These are phyloP conservation scores for Tulasnella sp. DNA, from an alignment of 768 basidiomycete species.

Conservation along the genomic window DNA sequence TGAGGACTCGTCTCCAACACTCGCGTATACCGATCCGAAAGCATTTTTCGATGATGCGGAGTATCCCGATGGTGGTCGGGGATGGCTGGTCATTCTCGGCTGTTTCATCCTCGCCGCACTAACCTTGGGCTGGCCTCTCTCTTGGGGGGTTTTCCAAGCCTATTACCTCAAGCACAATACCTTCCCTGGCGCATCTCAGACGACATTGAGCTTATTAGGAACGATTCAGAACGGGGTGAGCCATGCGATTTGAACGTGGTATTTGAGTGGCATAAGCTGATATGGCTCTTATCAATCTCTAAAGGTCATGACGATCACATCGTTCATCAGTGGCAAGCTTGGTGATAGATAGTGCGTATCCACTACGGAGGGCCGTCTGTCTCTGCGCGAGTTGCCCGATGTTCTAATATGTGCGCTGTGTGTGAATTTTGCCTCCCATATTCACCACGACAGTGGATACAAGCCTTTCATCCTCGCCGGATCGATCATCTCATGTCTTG, in stretches of 20 bases:
- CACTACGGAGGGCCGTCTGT: not conserved
- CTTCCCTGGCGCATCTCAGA: conserved; percentile 14
- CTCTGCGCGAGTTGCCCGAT: not conserved
- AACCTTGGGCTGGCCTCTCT: too few species aligned
- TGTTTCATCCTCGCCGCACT: too few species aligned
- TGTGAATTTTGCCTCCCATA: not conserved
- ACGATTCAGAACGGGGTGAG: conserved; percentile 12
- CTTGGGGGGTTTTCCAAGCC: conserved; percentile 19
- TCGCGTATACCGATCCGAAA: too few species aligned
- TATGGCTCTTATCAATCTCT: not conserved
- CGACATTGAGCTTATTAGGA: conserved; percentile 14
- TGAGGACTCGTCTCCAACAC: too few species aligned
- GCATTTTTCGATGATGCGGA: too few species aligned
- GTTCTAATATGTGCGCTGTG: not conserved
- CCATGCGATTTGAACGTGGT: not conserved
- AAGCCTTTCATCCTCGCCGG: conserved; percentile 17
- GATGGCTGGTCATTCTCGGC: too few species aligned
- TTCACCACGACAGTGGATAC: conserved; percentile 3
- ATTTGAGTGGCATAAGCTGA: not conserved
- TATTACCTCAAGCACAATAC: conserved; percentile 15
- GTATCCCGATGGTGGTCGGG: too few species aligned
- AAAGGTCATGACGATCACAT: conserved; percentile 17
- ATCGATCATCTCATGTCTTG: conserved; percentile 3
- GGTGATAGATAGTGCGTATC: conserved; percentile 16
- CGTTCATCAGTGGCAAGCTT: conserved; percentile 19